Evolutionary conservation across 306 rosid genomes (phyloP).

Genomic region (Quercus robur): DNA sequence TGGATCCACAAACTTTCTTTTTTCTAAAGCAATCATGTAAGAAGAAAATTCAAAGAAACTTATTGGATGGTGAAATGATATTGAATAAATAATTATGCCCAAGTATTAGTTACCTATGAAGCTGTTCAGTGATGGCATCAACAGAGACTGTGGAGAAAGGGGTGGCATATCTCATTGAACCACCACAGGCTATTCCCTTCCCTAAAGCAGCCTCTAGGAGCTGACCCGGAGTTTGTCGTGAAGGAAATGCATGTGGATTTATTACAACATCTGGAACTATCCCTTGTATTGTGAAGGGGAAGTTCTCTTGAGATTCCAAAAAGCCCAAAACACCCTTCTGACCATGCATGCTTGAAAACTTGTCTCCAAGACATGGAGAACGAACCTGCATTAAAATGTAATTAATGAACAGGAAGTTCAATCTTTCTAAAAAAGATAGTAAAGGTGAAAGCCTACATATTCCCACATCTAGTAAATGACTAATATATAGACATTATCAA

Average conservation of each 20-base stretch:
- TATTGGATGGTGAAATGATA: background rate
- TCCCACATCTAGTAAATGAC: background rate
- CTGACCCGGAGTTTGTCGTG: conserved; percentile 97
- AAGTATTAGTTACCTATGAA: conserved; percentile 56
- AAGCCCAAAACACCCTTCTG: conserved; percentile 96
- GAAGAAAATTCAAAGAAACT: background rate
- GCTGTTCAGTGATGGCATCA: conserved; percentile 82
- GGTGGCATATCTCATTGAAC: conserved; percentile 61
- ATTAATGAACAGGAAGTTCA: background rate
- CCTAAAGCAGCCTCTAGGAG: conserved; percentile 95
- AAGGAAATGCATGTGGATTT: conserved; percentile 97
- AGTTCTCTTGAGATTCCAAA: conserved; percentile 90
- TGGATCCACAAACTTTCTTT: background rate
- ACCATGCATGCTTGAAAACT: conserved; percentile 99
- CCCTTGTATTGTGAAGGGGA: conserved; percentile 88
- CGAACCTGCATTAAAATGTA: conserved; percentile 60
- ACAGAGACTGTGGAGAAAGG: conserved; percentile 85
- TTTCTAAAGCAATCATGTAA: background rate
- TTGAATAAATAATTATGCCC: too few species aligned
- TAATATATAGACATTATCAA: conserved; percentile 8
- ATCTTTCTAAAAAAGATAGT: background rate
- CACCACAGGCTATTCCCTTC: conserved; percentile 86
- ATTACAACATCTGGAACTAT: conserved; percentile 96
- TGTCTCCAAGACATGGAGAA: conserved; percentile 93
- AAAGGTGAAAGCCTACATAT: background rate